Evolutionary conservation across 371 early-diverging fungal genomes (phyloP).

Genomic region (Mortierella sp.): DNA sequence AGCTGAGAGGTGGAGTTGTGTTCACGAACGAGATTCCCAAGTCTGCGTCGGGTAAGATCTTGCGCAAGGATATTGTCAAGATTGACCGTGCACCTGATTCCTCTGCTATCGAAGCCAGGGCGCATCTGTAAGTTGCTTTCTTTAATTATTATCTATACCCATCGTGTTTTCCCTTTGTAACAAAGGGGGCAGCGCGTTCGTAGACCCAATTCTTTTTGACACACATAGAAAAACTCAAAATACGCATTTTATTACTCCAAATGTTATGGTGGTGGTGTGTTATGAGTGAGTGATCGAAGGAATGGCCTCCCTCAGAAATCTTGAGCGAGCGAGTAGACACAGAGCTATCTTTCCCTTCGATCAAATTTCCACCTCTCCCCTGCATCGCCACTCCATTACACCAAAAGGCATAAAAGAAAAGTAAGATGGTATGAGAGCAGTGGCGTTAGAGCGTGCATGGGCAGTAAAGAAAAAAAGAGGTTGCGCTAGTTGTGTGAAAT

Average conservation of each 20-base stretch:
- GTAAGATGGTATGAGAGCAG: not conserved
- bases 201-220: not conserved
- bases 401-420: not conserved
- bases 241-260: not conserved
- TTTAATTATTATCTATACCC: not conserved
- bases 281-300: not conserved
- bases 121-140: conserved; percentile 15
- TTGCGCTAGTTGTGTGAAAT: not conserved
- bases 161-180: not conserved
- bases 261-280: not conserved
- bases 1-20: conserved; percentile 84
- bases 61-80: conserved; percentile 69
- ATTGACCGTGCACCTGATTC: conserved; percentile 54
- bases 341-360: not conserved
- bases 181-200: not conserved
- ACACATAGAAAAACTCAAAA: not conserved
- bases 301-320: not conserved
- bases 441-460: not conserved
- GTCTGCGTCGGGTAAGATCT: conserved; percentile 82
- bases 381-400: conserved; percentile 8
- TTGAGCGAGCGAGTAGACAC: not conserved
- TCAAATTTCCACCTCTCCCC: not conserved
- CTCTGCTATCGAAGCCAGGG: conserved; percentile 1
- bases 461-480: not conserved
- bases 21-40: conserved; percentile 85